Evolutionary conservation across 257 asterid genomes (phyloP).

Genomic region (Solanum sitiens): DNA sequence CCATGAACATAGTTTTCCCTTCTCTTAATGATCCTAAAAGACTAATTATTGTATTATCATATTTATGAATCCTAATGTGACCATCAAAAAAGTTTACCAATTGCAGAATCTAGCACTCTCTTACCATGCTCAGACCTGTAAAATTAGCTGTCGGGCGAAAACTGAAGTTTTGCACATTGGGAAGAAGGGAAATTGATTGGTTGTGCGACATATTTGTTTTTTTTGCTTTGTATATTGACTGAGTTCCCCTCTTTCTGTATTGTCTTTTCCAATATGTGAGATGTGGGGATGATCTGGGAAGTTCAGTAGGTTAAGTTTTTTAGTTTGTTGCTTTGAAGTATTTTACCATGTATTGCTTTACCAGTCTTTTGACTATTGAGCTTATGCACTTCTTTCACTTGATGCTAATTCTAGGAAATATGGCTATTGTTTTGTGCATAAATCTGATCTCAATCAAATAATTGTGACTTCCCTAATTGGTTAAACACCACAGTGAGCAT

Average conservation of each 20-base stretch:
- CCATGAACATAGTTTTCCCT: constrained; percentile 25
- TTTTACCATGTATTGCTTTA: background rate
- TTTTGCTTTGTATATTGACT: background rate
- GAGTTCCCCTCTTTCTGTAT: background rate
- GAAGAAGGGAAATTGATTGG: background rate
- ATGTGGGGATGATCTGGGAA: background rate
- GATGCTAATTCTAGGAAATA: background rate
- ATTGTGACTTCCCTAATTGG: background rate
- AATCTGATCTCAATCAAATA: background rate
- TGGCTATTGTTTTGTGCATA: background rate
- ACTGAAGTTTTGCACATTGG: background rate
- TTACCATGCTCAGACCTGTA: background rate
- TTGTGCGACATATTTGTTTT: background rate
- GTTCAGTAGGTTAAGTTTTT: background rate
- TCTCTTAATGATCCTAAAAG: background rate
- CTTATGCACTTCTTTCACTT: background rate
- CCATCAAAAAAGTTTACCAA: background rate
- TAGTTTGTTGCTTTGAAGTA: background rate
- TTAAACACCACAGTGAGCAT: background rate
- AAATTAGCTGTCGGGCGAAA: background rate
- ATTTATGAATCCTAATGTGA: background rate
- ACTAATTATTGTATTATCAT: background rate
- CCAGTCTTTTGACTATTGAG: background rate
- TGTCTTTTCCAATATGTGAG: background rate
- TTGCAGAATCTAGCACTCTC: background rate